Evolutionary conservation across 257 asterid species (phyloP).

Genomic region (Solanum sitiens): DNA sequence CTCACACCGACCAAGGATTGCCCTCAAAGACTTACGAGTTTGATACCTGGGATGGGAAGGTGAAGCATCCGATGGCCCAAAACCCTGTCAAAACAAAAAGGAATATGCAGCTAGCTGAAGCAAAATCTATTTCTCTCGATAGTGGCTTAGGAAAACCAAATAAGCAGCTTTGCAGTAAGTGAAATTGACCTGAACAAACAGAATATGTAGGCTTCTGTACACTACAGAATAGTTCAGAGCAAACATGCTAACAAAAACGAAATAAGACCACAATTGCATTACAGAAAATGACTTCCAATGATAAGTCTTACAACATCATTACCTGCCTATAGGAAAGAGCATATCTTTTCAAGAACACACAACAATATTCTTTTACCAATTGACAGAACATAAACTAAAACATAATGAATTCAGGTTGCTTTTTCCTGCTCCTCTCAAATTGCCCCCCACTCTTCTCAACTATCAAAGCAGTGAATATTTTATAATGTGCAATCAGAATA

Average conservation of each 20-base stretch:
- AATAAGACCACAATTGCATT: not conserved
- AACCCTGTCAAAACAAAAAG: not conserved
- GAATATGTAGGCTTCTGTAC: not conserved
- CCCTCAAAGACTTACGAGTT: not conserved
- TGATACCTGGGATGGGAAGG: not conserved
- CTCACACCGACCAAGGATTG: not conserved
- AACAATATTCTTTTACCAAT: not conserved
- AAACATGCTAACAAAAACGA: not conserved
- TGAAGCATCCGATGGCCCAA: not conserved
- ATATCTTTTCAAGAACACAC: not conserved
- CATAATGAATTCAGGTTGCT: not conserved
- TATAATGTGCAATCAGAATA: not conserved
- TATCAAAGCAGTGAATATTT: not conserved
- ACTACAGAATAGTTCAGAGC: not conserved
- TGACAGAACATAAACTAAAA: not conserved
- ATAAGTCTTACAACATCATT: not conserved
- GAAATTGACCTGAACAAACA: not conserved
- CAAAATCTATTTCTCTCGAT: not conserved
- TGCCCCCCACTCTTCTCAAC: not conserved
- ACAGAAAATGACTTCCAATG: not conserved
- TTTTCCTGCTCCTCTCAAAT: not conserved
- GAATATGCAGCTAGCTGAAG: not conserved
- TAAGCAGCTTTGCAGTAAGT: not conserved
- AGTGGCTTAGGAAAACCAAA: not conserved
- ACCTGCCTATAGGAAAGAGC: not conserved